These are phyloP conservation scores for Cornus suecica DNA, from an alignment of 148 eudicot species.

Conservation along the genomic window DNA sequence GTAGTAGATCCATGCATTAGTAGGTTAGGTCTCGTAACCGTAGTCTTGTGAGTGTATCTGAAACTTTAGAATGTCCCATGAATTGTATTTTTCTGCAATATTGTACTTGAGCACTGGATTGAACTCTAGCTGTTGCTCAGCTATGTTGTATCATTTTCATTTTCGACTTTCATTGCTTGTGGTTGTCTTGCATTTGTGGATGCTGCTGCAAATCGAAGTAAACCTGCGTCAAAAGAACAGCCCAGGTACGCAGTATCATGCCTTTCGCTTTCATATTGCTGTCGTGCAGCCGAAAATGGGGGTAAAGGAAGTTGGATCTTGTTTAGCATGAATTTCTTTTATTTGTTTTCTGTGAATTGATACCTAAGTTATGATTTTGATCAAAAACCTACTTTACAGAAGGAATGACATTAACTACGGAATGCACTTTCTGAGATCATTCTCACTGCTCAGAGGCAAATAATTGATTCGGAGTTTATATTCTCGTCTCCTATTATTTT, in stretches of 20 bases:
- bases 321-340: background rate
- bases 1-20: background rate
- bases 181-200: background rate
- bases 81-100: background rate
- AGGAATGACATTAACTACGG: no score
- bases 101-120: slow-evolving; percentile 1
- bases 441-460: no score
- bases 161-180: background rate
- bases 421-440: no score
- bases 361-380: no score
- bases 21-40: background rate
- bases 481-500: no score
- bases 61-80: background rate
- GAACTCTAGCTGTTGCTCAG: background rate
- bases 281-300: no score
- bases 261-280: background rate
- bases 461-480: no score
- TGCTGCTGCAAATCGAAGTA: background rate
- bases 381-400: no score
- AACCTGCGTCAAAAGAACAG: background rate
- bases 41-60: background rate
- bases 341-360: no score
- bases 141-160: background rate
- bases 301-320: no score
- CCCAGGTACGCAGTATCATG: background rate